Conservation (phyloP, 78 protist genomes). For the Pigoraptor vietnamica region DNA sequence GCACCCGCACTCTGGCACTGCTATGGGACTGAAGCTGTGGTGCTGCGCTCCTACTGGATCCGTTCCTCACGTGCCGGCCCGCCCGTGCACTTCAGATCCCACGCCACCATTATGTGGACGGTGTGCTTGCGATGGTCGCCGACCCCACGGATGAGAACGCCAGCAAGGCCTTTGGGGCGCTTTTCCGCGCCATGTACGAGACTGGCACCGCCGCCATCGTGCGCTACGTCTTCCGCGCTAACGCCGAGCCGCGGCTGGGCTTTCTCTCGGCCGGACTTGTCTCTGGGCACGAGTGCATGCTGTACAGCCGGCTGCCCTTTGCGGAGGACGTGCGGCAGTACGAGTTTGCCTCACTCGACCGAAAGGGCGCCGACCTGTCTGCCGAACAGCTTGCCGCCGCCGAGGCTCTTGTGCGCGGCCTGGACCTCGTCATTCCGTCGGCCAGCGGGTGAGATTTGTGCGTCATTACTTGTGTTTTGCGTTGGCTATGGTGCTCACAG, state of each 20-base stretch:
- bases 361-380: not conserved
- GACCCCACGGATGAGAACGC: not conserved
- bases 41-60: too few relatives aligned
- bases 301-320: not conserved
- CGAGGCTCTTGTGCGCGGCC: not conserved
- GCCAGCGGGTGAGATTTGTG: not conserved
- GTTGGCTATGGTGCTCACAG: not conserved
- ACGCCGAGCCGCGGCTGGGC: not conserved
- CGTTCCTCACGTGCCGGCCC: too few relatives aligned
- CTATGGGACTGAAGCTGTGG: too few relatives aligned
- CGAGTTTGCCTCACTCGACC: not conserved
- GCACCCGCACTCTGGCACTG: too few relatives aligned
- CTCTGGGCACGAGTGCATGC: not conserved
- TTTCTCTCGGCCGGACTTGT: not conserved
- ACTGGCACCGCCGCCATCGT: not conserved
- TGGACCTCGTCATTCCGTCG: not conserved
- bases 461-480: not conserved
- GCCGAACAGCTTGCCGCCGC: not conserved
- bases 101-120: not conserved
- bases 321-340: not conserved
- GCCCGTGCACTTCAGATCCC: not conserved
- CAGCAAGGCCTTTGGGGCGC: not conserved
- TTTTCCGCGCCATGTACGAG: not conserved
- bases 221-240: not conserved
- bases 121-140: not conserved